Evolutionary conservation across 768 basidiomycete genomes (phyloP).

Genomic region (Scleroderma citrinum): DNA sequence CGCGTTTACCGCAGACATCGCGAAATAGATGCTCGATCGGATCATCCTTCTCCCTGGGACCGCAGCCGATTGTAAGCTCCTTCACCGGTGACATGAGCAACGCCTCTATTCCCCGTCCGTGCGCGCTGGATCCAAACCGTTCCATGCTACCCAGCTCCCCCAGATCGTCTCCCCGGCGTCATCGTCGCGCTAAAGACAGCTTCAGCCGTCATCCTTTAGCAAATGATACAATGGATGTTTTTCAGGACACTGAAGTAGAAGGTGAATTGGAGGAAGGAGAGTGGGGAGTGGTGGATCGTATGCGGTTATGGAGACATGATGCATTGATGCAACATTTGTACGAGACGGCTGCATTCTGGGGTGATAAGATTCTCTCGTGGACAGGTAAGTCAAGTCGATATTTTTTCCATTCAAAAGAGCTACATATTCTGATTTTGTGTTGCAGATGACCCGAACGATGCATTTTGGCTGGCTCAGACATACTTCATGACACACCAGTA

Average conservation of each 20-base stretch:
- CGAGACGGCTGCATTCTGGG: slow-evolving; percentile 97
- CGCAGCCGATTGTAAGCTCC: slow-evolving; percentile 68
- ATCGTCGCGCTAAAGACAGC: slow-evolving; percentile 50
- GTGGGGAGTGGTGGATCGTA: slow-evolving; percentile 89
- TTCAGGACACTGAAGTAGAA: slow-evolving; percentile 59
- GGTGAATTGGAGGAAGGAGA: slow-evolving; percentile 58
- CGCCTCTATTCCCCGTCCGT: slow-evolving; percentile 46
- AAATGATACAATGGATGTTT: slow-evolving; percentile 69
- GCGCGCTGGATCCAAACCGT: slow-evolving; percentile 72
- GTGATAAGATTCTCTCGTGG: slow-evolving; percentile 94
- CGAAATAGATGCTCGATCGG: slow-evolving; percentile 66
- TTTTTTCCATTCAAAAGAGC: slow-evolving; percentile 2
- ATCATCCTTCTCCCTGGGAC: slow-evolving; percentile 80
- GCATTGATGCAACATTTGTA: slow-evolving; percentile 98
- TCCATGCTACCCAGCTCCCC: slow-evolving; percentile 74
- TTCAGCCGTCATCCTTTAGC: slow-evolving; percentile 65
- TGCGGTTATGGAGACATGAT: slow-evolving; percentile 96
- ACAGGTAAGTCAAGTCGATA: slow-evolving; percentile 62
- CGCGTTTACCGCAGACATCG: slow-evolving; percentile 48
- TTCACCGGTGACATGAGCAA: slow-evolving; percentile 62
- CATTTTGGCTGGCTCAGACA: slow-evolving; percentile 98
- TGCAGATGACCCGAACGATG: slow-evolving; percentile 91
- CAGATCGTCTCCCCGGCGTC: slow-evolving; percentile 57
- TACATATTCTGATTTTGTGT: neutral
- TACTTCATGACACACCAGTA: slow-evolving; percentile 97